Percentiles rank a stretch among this genome's conserved stretches.
phyloP scores from a whole-genome alignment of 2,329 filamentous ascomycete species.

The Penicillium sp. region DNA sequence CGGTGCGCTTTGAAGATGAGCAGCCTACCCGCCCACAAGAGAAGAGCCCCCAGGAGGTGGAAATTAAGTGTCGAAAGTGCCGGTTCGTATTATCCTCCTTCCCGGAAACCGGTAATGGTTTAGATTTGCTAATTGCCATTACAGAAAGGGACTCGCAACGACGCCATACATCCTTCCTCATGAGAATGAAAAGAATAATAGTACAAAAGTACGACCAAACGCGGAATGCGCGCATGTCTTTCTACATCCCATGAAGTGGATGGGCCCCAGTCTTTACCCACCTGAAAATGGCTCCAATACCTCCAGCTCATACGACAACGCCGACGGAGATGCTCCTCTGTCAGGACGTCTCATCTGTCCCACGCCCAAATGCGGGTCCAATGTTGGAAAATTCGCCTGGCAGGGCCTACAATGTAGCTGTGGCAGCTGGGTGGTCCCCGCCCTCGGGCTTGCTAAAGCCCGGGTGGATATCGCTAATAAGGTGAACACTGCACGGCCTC shows the following conservation, averaged over 20 bases:
- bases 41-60: slow-evolving; percentile 40
- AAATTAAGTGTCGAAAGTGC: slow-evolving; percentile 90
- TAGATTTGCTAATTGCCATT: slow-evolving; percentile 7
- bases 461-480: slow-evolving; percentile 1
- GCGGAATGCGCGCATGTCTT: slow-evolving; percentile 80
- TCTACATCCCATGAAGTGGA: slow-evolving; percentile 92
- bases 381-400: slow-evolving; percentile 11
- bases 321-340: slow-evolving; percentile 70
- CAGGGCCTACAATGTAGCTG: slow-evolving; percentile 6
- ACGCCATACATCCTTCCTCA: slow-evolving; percentile 72
- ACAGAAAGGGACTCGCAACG: slow-evolving; percentile 64
- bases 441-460: slow-evolving; percentile 5
- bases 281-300: slow-evolving; percentile 27
- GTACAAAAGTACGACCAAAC: slow-evolving; percentile 28
- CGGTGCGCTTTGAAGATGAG: slow-evolving; percentile 73
- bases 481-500: background rate
- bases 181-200: slow-evolving; percentile 36
- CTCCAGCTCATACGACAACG: background rate
- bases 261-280: slow-evolving; percentile 74
- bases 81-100: slow-evolving; percentile 55
- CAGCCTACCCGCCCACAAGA: slow-evolving; percentile 37
- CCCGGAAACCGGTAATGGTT: background rate
- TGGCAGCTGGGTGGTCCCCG: slow-evolving; percentile 3
- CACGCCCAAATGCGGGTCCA: slow-evolving; percentile 44
- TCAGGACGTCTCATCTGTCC: slow-evolving; percentile 87